Percentiles rank a stretch among this genome's conserved stretches.
Evolutionary conservation across 169 alveolate genomes (phyloP).

Genomic region (Plasmodium gonderi): DNA sequence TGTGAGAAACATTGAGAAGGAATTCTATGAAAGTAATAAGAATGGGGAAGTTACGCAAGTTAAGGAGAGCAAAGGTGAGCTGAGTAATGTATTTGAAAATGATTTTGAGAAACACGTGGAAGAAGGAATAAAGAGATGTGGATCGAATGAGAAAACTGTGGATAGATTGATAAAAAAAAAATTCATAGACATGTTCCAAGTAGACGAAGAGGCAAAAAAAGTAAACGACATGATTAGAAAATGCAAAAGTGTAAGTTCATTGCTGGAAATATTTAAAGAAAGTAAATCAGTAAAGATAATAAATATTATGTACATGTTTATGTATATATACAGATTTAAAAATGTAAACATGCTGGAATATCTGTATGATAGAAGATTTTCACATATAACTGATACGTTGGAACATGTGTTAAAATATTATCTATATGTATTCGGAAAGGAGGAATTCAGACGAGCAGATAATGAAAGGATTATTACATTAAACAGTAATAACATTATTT

Average conservation of each 20-base stretch:
- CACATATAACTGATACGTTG: conserved; percentile 15
- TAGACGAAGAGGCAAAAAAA: conserved; percentile 32
- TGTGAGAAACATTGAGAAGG: conserved; percentile 2
- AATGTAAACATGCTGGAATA: conserved; percentile 26
- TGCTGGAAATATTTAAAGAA: conserved; percentile 26
- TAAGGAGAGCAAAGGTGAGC: background rate
- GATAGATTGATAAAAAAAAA: background rate
- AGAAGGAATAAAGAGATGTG: conserved; percentile 2
- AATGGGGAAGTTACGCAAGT: background rate
- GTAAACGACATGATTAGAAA: conserved; percentile 33
- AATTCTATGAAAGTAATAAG: background rate
- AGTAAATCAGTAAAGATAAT: conserved; percentile 26
- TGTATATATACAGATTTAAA: conserved; percentile 37
- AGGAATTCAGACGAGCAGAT: background rate
- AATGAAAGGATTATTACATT: background rate
- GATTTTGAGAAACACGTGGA: background rate
- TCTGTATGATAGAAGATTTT: conserved; percentile 46
- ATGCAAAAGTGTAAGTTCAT: conserved; percentile 14
- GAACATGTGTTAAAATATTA: conserved; percentile 49
- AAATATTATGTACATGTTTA: conserved; percentile 56
- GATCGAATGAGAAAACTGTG: background rate
- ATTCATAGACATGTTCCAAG: conserved; percentile 10
- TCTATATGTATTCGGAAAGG: conserved; percentile 20
- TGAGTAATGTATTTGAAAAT: background rate
- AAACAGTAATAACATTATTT: conserved; percentile 16